These are phyloP conservation scores for Mycogone perniciosa DNA, from an alignment of 2,329 filamentous ascomycete genomes.

Conservation along the genomic window DNA sequence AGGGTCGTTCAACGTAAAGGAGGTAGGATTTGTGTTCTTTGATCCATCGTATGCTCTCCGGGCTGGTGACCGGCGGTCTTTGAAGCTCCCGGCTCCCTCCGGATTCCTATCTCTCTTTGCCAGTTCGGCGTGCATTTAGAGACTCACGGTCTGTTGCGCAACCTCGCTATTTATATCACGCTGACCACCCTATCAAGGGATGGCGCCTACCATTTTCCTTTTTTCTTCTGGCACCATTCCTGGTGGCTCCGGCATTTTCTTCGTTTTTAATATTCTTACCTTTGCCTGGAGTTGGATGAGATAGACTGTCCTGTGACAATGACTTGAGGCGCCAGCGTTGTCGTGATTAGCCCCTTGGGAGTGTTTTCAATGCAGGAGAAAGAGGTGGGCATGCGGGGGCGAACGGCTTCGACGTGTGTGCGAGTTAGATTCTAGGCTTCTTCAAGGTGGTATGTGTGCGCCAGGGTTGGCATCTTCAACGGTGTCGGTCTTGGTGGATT, in stretches of 20 bases:
- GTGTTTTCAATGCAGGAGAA: too few relatives aligned
- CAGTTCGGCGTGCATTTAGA: slow-evolving; percentile 2
- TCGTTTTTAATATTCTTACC: slow-evolving; percentile 13
- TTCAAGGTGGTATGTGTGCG: too few relatives aligned
- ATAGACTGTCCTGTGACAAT: slow-evolving; percentile 11
- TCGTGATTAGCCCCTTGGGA: background rate
- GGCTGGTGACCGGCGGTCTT: background rate
- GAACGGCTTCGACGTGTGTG: too few relatives aligned
- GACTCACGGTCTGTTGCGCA: slow-evolving; percentile 1
- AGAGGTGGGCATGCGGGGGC: too few relatives aligned
- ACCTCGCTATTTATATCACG: slow-evolving; percentile 8
- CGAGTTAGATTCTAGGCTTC: too few relatives aligned
- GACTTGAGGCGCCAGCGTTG: slow-evolving; percentile 8
- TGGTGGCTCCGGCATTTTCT: slow-evolving; percentile 12
- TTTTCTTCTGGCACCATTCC: slow-evolving; percentile 11
- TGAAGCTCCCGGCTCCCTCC: background rate
- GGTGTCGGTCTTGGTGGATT: too few relatives aligned
- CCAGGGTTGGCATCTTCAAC: too few relatives aligned
- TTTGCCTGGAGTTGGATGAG: slow-evolving; percentile 13
- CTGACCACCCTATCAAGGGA: slow-evolving; percentile 5
- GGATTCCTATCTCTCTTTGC: background rate
- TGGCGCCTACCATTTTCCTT: slow-evolving; percentile 10
- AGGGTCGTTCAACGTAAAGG: slow-evolving; percentile 14
- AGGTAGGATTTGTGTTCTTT: slow-evolving; percentile 4
- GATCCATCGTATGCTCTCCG: slow-evolving; percentile 3